Evolutionary conservation across 1,139 yeast genomes (phyloP), one percentile per base, ranked within the genome.

Genomic region (Yamadazyma membranifaciens): DNA sequence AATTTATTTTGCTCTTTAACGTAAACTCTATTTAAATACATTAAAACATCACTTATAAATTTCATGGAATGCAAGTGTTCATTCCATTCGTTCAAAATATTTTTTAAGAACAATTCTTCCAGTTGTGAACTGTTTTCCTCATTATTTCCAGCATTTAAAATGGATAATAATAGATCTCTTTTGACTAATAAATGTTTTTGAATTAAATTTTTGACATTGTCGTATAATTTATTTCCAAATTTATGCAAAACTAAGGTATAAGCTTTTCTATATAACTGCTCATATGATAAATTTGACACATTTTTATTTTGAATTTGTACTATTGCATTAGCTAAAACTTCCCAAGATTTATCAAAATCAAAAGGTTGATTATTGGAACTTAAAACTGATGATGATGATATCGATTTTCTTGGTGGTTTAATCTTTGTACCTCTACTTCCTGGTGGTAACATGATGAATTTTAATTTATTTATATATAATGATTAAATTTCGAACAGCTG

Each of bases 11-110:
- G 78, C 48, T 85, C 95, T 47, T 80, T 81, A 24, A 91, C 87
- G 51, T 86, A 88, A 0, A 88, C 96, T 34, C 96, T 75, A 57
- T 92, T 69, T 75, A 92, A 65, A 56, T 92, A 92, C 87, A 89
- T 83, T 60, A 89, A 65, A 4, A 92, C 86, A 58, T 92, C 97
- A 50, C 94, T 79, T 32, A 91, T 78, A 70, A 87, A 81, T 49
- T 86, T 74, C 83, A 89, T 84, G 37, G 87, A 76, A 36, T 82
- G 72, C 33, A 83, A 64, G 59, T 87, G 94, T 38, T 83, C 87
- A 34, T 77, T 73, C 98, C 98, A 92, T 39, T 75, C 78, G 20
- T 37, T 34, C 12, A 41, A 36, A 10, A 33, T 47, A 41, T 36
- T 14, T 28, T 41, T 41, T 9, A 41, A 29, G 6, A 41, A 26